Conservation (phyloP, 306 rosid genomes). For the Cicer yamashitae region DNA sequence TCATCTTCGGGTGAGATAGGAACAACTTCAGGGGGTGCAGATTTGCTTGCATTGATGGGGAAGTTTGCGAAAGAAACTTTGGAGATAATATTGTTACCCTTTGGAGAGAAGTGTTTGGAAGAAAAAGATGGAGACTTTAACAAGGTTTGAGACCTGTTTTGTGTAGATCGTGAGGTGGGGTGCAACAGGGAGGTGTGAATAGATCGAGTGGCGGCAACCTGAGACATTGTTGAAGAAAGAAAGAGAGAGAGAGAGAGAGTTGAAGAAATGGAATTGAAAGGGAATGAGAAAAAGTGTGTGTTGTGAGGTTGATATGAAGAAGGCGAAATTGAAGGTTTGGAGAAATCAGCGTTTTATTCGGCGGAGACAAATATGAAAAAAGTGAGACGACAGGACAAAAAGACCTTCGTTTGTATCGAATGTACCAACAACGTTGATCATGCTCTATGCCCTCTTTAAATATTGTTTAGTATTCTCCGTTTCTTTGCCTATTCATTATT, state of each 20-base stretch:
- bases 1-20: constrained; percentile 83
- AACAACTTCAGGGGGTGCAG: constrained; percentile 65
- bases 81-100: constrained; percentile 33
- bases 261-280: not conserved
- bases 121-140: constrained; percentile 58
- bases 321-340: constrained; percentile 41
- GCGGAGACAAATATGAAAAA: constrained; percentile 52
- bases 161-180: constrained; percentile 60
- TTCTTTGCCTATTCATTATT: not conserved
- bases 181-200: constrained; percentile 62
- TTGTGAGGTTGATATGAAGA: constrained; percentile 11
- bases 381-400: not conserved
- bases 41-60: constrained; percentile 57
- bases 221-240: constrained; percentile 61
- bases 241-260: constrained; percentile 9
- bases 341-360: constrained; percentile 56
- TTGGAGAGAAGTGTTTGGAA: constrained; percentile 41
- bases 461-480: not conserved
- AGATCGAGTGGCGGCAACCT: constrained; percentile 70
- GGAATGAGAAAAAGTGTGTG: not conserved
- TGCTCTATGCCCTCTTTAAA: not conserved
- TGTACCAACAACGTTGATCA: not conserved
- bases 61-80: constrained; percentile 36
- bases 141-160: constrained; percentile 46
- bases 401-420: constrained; percentile 72